These are phyloP conservation scores for Bombardia bombarda DNA, from an alignment of 495 filamentous ascomycete species.

Conservation along the genomic window DNA sequence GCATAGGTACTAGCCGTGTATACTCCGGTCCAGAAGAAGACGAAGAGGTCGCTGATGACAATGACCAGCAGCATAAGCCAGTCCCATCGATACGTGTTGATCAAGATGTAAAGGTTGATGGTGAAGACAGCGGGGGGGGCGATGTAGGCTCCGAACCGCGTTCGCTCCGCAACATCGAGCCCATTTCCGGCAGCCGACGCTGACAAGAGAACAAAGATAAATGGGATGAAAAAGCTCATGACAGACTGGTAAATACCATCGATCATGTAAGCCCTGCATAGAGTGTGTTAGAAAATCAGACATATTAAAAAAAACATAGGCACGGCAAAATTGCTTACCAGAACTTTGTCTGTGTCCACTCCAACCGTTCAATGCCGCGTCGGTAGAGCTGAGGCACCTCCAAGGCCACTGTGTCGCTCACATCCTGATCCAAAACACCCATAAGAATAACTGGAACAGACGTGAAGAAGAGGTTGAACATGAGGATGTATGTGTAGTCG, in stretches of 20 bases:
- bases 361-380: slow-evolving; percentile 88
- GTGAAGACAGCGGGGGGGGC: slow-evolving; percentile 70
- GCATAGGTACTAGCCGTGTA: slow-evolving; percentile 62
- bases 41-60: slow-evolving; percentile 69
- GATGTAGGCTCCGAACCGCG: slow-evolving; percentile 76
- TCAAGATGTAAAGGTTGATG: slow-evolving; percentile 87
- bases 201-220: slow-evolving; percentile 62
- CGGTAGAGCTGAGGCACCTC: slow-evolving; percentile 94
- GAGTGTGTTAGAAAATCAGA: slow-evolving; percentile 18
- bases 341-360: slow-evolving; percentile 96
- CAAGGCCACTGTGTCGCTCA: slow-evolving; percentile 85
- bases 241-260: slow-evolving; percentile 94
- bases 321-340: too few relatives aligned
- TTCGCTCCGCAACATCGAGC: slow-evolving; percentile 61
- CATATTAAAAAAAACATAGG: slow-evolving; percentile 20
- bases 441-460: slow-evolving; percentile 93
- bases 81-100: slow-evolving; percentile 97
- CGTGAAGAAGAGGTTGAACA: slow-evolving; percentile 96
- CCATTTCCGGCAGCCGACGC: slow-evolving; percentile 62
- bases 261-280: slow-evolving; percentile 76
- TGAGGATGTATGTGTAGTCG: slow-evolving; percentile 93
- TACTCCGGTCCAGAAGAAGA: slow-evolving; percentile 95
- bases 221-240: slow-evolving; percentile 88
- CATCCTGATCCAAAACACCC: slow-evolving; percentile 96
- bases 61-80: slow-evolving; percentile 85